Evolutionary conservation across 2,329 filamentous ascomycete genomes (phyloP).

Genomic region (Onygenales sp.): DNA sequence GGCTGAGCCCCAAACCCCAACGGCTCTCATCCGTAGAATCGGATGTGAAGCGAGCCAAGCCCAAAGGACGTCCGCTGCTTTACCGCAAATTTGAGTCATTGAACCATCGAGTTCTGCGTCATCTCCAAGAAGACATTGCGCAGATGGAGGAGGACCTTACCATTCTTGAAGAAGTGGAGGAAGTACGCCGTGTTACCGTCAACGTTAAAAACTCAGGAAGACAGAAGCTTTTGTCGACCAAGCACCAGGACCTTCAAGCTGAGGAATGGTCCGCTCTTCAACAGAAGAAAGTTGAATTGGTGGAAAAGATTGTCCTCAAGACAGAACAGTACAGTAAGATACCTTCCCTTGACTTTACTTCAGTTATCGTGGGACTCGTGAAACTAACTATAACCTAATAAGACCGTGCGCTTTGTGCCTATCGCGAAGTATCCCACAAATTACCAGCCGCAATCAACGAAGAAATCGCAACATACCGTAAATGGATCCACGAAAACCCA

Average conservation of each 20-base stretch:
- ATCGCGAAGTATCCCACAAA: conserved; percentile 37
- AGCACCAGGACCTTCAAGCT: conserved; percentile 34
- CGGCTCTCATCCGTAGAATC: background rate
- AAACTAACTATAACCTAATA: conserved; percentile 2
- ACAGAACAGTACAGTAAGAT: conserved; percentile 52
- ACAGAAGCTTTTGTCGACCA: conserved; percentile 29
- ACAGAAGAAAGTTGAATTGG: conserved; percentile 43
- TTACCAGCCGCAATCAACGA: conserved; percentile 35
- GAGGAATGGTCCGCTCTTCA: conserved; percentile 46
- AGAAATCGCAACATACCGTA: conserved; percentile 43
- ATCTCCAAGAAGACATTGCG: conserved; percentile 75
- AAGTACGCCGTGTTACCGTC: conserved; percentile 24
- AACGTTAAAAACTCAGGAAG: conserved; percentile 20
- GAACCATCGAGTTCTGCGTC: conserved; percentile 71
- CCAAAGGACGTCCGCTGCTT: conserved; percentile 44
- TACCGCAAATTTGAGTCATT: conserved; percentile 76
- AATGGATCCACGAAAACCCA: conserved; percentile 43
- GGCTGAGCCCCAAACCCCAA: background rate
- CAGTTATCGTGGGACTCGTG: background rate
- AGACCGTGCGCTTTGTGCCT: conserved; percentile 37
- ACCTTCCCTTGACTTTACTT: background rate
- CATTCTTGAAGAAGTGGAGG: conserved; percentile 53
- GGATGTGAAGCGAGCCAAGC: conserved; percentile 8
- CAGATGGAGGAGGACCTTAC: conserved; percentile 73
- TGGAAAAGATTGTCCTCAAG: conserved; percentile 48